Percentiles rank a stretch among this genome's conserved stretches.
These are phyloP conservation scores for Linnemannia zychae DNA, from an alignment of 192 early-diverging fungal species.

Conservation along the genomic window DNA sequence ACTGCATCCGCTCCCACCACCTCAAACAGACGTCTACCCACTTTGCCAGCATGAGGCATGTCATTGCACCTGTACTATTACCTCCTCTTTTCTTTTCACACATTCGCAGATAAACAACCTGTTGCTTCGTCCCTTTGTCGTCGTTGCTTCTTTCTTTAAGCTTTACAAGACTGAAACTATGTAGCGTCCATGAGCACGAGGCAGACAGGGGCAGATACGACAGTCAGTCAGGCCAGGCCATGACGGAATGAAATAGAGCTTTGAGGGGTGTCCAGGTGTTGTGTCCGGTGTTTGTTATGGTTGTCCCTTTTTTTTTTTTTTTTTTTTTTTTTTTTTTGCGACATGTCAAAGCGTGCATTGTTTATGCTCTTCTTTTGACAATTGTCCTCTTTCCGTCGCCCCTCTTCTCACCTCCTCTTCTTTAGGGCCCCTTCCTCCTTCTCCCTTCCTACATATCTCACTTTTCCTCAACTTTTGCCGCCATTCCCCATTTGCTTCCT, in stretches of 20 bases:
- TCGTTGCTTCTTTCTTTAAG: no score
- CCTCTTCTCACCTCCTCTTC: background rate
- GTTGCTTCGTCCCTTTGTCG: background rate
- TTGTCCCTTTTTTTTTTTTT: background rate
- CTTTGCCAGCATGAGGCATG: conserved; percentile 2
- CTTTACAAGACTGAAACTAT: background rate
- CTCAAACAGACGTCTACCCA: background rate
- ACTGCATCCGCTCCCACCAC: background rate
- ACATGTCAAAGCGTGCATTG: conserved; percentile 1
- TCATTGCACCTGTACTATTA: background rate
- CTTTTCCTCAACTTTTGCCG: background rate
- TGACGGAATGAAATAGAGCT: no score
- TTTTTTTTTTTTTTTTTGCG: background rate
- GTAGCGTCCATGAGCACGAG: background rate
- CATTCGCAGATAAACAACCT: background rate
- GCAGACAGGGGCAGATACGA: background rate
- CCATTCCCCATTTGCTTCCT: background rate
- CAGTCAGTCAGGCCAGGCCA: background rate
- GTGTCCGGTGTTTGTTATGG: background rate
- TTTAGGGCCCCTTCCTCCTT: no score
- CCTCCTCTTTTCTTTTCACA: background rate
- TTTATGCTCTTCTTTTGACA: background rate
- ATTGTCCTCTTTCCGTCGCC: background rate
- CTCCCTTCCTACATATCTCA: background rate
- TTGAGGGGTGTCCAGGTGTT: background rate